Evolutionary conservation across 2,329 filamentous ascomycete species (phyloP).

Genomic region (Calonectria pseudoturangicola): DNA sequence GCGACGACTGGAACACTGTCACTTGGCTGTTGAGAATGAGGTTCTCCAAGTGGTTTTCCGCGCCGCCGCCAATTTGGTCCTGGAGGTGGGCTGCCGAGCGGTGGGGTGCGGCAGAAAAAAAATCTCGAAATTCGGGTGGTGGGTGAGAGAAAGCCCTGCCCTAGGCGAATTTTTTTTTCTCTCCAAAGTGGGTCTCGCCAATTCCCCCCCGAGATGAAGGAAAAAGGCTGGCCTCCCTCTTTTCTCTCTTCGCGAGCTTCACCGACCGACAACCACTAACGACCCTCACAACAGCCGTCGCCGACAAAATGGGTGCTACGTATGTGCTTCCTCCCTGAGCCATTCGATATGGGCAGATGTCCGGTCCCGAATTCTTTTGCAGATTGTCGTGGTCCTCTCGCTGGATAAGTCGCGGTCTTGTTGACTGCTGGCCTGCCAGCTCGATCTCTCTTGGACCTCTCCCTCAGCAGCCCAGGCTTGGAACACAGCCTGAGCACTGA

Average conservation of each 20-base stretch:
- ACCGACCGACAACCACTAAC: conserved; percentile 62
- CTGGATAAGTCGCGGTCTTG: conserved; percentile 72
- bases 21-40: conserved; percentile 60
- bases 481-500: conserved; percentile 69
- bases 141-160: conserved; percentile 58
- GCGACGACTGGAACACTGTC: conserved; percentile 59
- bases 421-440: conserved; percentile 75
- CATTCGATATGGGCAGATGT: conserved; percentile 60
- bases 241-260: conserved; percentile 45
- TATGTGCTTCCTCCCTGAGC: conserved; percentile 68
- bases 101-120: conserved; percentile 63
- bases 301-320: conserved; percentile 70
- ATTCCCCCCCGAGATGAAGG: conserved; percentile 43
- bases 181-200: conserved; percentile 24
- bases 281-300: conserved; percentile 61
- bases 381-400: conserved; percentile 92
- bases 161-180: conserved; percentile 52
- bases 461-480: conserved; percentile 73
- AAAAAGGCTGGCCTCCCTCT: conserved; percentile 45
- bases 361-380: conserved; percentile 71
- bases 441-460: conserved; percentile 83
- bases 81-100: conserved; percentile 56
- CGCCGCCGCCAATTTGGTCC: conserved; percentile 52
- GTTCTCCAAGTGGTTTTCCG: conserved; percentile 54
- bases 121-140: conserved; percentile 46